Percentiles rank a stretch among this genome's conserved stretches.
These are phyloP conservation scores for Trichoderma gamsii DNA, from an alignment of 495 filamentous ascomycete species.

Conservation along the genomic window DNA sequence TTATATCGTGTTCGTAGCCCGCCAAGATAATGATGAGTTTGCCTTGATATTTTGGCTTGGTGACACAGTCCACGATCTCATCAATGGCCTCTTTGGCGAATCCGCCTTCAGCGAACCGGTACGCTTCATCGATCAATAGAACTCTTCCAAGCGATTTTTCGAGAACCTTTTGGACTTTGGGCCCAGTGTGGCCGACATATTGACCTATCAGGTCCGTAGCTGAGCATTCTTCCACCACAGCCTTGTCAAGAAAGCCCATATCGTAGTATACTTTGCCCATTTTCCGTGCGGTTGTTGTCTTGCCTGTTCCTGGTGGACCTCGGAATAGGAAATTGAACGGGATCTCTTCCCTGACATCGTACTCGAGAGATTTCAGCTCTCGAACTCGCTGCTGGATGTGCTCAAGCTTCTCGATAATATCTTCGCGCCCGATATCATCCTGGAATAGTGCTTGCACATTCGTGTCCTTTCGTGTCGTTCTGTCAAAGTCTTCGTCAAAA, in stretches of 20 bases:
- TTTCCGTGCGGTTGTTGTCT: slow-evolving; percentile 63
- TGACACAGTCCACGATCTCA: slow-evolving; percentile 64
- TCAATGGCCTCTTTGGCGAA: slow-evolving; percentile 69
- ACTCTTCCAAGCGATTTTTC: slow-evolving; percentile 57
- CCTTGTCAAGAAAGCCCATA: slow-evolving; percentile 54
- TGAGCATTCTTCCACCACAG: slow-evolving; percentile 53
- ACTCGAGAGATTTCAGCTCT: slow-evolving; percentile 48
- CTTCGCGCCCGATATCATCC: slow-evolving; percentile 61
- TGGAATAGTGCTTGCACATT: slow-evolving; percentile 54
- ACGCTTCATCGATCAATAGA: slow-evolving; percentile 65
- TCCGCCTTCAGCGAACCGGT: slow-evolving; percentile 48
- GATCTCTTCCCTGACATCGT: slow-evolving; percentile 48
- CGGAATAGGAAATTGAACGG: slow-evolving; percentile 42
- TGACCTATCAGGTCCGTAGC: slow-evolving; percentile 57
- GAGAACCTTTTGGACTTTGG: slow-evolving; percentile 53
- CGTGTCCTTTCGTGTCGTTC: slow-evolving; percentile 42
- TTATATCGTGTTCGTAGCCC: slow-evolving; percentile 66
- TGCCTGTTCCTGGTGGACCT: slow-evolving; percentile 57
- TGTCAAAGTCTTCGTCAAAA: slow-evolving; percentile 62
- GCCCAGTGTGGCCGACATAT: slow-evolving; percentile 57
- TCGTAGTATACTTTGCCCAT: slow-evolving; percentile 73
- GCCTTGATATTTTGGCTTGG: slow-evolving; percentile 53
- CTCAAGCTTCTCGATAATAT: slow-evolving; percentile 51
- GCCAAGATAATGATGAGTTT: slow-evolving; percentile 71
- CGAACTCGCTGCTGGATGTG: slow-evolving; percentile 52